These are phyloP conservation scores for Linderina pennispora DNA, from an alignment of 192 early-diverging fungal genomes.

Conservation along the genomic window DNA sequence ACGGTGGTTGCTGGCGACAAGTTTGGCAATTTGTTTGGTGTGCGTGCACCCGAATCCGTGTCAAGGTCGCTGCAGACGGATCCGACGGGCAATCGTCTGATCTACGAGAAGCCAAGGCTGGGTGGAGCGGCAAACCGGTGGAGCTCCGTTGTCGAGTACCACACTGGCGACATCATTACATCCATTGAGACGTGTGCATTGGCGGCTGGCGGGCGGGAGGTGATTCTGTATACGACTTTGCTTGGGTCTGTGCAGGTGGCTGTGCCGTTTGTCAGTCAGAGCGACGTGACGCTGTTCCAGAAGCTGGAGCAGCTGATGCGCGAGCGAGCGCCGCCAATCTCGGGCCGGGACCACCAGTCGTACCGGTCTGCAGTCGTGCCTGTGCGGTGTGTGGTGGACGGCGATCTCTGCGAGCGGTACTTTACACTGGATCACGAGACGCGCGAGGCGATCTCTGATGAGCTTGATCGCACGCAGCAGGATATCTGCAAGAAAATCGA, in stretches of 20 bases:
- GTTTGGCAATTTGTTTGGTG: slow-evolving; percentile 90
- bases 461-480: slow-evolving; percentile 72
- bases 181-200: slow-evolving; percentile 72
- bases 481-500: slow-evolving; percentile 95
- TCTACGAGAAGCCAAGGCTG: slow-evolving; percentile 74
- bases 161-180: slow-evolving; percentile 83
- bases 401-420: slow-evolving; percentile 90
- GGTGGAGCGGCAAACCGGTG: slow-evolving; percentile 73
- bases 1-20: slow-evolving; percentile 92
- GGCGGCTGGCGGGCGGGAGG: slow-evolving; percentile 78
- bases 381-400: slow-evolving; percentile 71
- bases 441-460: slow-evolving; percentile 64
- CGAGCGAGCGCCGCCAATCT: slow-evolving; percentile 59
- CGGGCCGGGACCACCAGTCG: slow-evolving; percentile 82
- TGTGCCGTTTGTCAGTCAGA: slow-evolving; percentile 81
- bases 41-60: slow-evolving; percentile 60
- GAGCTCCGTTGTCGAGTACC: slow-evolving; percentile 67
- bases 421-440: slow-evolving; percentile 3
- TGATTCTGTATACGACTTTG: slow-evolving; percentile 83
- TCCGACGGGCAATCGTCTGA: slow-evolving; percentile 73
- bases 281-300: slow-evolving; percentile 92
- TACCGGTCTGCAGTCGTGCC: slow-evolving; percentile 81
- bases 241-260: slow-evolving; percentile 79
- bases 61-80: slow-evolving; percentile 80
- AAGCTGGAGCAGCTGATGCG: slow-evolving; percentile 88